These are phyloP conservation scores for Fraxinus floribunda DNA, from an alignment of 305 asterid genomes.

Conservation along the genomic window DNA sequence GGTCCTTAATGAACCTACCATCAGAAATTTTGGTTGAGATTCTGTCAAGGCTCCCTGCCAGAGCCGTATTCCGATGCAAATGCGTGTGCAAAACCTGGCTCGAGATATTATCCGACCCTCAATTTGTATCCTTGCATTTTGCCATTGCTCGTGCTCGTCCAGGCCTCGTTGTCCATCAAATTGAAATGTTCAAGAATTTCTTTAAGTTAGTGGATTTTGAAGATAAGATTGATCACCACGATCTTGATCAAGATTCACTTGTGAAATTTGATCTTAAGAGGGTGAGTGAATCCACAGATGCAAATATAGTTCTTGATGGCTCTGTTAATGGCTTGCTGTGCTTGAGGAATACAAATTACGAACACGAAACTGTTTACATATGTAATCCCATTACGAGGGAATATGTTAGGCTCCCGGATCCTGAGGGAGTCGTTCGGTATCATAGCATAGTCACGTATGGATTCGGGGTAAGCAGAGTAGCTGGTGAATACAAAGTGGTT, in stretches of 20 bases:
- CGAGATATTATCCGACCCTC: constrained; percentile 27
- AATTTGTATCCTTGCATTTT: constrained; percentile 29
- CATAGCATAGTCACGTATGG: constrained; percentile 41
- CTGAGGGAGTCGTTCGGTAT: constrained; percentile 19
- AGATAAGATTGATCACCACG: constrained; percentile 22
- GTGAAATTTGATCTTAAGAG: constrained; percentile 24
- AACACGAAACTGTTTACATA: constrained; percentile 35
- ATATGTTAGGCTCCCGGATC: constrained; percentile 35
- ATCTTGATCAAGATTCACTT: constrained; percentile 19
- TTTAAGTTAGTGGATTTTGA: constrained; percentile 37
- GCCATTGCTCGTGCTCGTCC: constrained; percentile 27
- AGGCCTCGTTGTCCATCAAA: constrained; percentile 38
- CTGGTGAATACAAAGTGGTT: constrained; percentile 42
- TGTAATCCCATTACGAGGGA: constrained; percentile 58
- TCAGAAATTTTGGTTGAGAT: constrained; percentile 19
- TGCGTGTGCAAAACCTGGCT: constrained; percentile 51
- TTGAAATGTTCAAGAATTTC: constrained; percentile 21
- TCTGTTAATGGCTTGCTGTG: constrained; percentile 53
- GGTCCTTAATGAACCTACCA: constrained; percentile 38
- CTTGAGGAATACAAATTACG: constrained; percentile 30
- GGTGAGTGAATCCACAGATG: constrained; percentile 17
- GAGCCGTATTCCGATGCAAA: constrained; percentile 35
- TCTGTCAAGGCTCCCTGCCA: constrained; percentile 42
- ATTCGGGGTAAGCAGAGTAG: constrained; percentile 37
- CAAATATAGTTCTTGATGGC: constrained; percentile 36